Base-by-base conservation (phyloP, 352 stramenopile genomes). In the Phytophthora foliorum region DNA sequence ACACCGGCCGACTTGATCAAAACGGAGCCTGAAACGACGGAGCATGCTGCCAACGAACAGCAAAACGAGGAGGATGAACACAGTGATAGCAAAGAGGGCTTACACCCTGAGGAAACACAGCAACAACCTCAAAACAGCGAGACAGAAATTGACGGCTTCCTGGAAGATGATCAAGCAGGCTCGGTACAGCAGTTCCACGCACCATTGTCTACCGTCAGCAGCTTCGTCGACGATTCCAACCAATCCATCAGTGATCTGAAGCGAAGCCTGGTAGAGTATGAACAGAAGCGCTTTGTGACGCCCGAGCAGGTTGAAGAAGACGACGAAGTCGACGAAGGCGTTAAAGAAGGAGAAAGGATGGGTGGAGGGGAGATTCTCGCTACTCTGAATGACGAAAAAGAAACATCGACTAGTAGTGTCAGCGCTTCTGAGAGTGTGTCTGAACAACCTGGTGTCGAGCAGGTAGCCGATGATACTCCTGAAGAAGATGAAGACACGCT, bases 401-500 rank as follows among this genome's bases (percentile, higher is more conserved):
- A 52, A 41, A 9, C 21, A 46, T 10, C 39, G 29, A 14, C 17
- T 52, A 34, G 42, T 41, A 63, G 36, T 25, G 17, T 14, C 14
- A 8, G 75, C 25, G 27, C 65, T 13, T 17, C 17, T 21, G 44
- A 61, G 11, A 8, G 39, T 13, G 34, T 44, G 46, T 16, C 29
- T 57, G 57, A 56, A 27, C 13, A 44, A n/a, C 19, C 21, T 49
- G 6, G 29, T 49, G 42, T 7, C 13, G 21, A 22, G 9, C 17
- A 45, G n/a, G 17, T 13, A 22, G 39, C 17, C 17, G 39, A 45
- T 3, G 39, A 45, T 45, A 22, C 39, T 5, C 17, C 17, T 45
- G 53, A 65, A 34, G 62, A 68, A 8, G 75, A 88, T 1, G 74
- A 84, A 0, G 79, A 83, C 5, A 74, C 73, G 19, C 38, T 86